These are phyloP conservation scores for Globisporangium canariense DNA, from an alignment of 352 stramenopile species.

Conservation along the genomic window DNA sequence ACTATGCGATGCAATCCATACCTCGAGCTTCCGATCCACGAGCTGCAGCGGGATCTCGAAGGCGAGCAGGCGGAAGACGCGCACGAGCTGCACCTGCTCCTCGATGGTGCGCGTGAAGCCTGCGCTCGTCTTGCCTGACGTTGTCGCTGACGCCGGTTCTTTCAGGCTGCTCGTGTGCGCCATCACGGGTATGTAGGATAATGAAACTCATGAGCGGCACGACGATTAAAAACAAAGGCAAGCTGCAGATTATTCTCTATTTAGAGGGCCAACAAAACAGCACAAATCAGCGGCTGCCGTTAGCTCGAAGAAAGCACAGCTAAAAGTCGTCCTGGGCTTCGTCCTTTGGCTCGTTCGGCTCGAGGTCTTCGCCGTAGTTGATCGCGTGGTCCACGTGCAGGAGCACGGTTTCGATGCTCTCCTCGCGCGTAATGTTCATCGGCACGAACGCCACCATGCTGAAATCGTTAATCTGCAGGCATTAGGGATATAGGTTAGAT, in stretches of 20 bases:
- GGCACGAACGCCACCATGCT: conserved; percentile 97
- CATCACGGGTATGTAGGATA: background rate
- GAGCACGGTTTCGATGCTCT: conserved; percentile 96
- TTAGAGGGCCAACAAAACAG: background rate
- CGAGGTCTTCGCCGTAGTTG: conserved; percentile 96
- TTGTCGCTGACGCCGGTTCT: conserved; percentile 4
- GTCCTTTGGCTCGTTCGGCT: conserved; percentile 85
- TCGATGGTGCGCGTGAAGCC: conserved; percentile 50
- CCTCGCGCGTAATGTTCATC: conserved; percentile 96
- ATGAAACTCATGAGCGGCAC: background rate
- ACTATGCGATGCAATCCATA: conserved; percentile 12
- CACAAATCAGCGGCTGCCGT: background rate
- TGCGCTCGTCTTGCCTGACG: conserved; percentile 19
- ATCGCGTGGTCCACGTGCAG: conserved; percentile 94
- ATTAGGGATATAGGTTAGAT: background rate
- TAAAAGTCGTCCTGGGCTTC: conserved; percentile 36
- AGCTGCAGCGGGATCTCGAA: conserved; percentile 63
- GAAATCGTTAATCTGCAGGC: conserved; percentile 90
- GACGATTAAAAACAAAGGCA: background rate
- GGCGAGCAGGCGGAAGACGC: conserved; percentile 64
- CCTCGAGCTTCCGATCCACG: conserved; percentile 62
- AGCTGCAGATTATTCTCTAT: background rate
- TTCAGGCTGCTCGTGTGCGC: background rate
- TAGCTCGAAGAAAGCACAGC: background rate
- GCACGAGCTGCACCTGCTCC: conserved; percentile 71